Evolutionary conservation across 2,329 filamentous ascomycete species (phyloP).

Genomic region (Fusarium nygamai): DNA sequence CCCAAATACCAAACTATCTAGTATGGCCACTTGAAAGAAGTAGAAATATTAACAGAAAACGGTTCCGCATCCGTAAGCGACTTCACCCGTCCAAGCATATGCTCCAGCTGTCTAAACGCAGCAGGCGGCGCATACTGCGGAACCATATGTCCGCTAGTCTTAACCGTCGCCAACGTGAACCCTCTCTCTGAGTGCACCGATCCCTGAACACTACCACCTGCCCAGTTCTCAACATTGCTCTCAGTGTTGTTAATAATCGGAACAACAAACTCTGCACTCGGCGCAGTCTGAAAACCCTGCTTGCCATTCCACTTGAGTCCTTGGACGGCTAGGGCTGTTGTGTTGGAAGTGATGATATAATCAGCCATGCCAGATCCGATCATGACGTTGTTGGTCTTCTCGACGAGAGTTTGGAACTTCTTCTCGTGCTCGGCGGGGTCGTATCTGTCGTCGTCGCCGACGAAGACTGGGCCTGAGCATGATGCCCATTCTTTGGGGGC

Average conservation of each 20-base stretch:
- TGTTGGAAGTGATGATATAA: constrained; percentile 23
- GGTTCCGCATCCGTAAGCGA: constrained; percentile 2
- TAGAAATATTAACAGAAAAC: constrained; percentile 7
- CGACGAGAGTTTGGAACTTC: constrained; percentile 12
- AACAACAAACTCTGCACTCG: constrained; percentile 7
- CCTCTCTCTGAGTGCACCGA: constrained; percentile 1
- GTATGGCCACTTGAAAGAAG: constrained; percentile 16
- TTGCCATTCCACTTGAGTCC: constrained; percentile 12
- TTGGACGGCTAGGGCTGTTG: background rate
- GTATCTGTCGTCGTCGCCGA: background rate
- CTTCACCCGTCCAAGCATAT: constrained; percentile 20
- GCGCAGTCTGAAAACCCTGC: constrained; percentile 2
- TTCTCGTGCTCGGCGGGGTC: constrained; percentile 6
- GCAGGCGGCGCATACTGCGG: constrained; percentile 20
- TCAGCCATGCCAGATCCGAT: constrained; percentile 12
- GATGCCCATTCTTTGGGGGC: constrained; percentile 8
- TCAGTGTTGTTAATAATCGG: constrained; percentile 9
- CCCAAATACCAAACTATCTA: background rate
- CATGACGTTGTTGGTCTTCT: constrained; percentile 14
- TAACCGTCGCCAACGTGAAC: constrained; percentile 2
- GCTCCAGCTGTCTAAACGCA: constrained; percentile 9
- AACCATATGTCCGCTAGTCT: constrained; percentile 23
- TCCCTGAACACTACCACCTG: constrained; percentile 14
- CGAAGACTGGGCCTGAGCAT: background rate
- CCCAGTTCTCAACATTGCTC: constrained; percentile 15